Percentiles rank a stretch among this genome's conserved stretches.
phyloP scores from a whole-genome alignment of 2,329 filamentous ascomycete species.

The Incumbomyces delicatus region DNA sequence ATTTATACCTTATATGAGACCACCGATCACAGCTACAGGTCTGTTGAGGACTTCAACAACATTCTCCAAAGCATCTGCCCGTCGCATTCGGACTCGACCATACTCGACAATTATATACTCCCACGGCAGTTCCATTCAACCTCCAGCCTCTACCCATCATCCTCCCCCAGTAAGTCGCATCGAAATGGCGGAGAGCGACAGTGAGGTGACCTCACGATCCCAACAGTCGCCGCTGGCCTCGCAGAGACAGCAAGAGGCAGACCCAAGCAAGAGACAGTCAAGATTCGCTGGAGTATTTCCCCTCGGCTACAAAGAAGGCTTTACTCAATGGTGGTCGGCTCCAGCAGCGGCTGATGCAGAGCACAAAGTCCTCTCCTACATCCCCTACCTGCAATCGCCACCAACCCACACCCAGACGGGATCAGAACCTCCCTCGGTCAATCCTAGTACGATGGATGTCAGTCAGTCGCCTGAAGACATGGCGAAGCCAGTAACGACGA shows the following conservation, averaged over 20 bases:
- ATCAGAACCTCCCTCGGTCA: conserved; percentile 37
- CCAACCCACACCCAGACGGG: conserved; percentile 59
- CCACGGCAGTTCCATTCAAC: too few relatives aligned
- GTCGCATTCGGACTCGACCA: too few relatives aligned
- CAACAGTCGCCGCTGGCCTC: conserved; percentile 42
- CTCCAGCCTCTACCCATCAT: too few relatives aligned
- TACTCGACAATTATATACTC: too few relatives aligned
- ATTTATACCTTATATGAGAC: too few relatives aligned
- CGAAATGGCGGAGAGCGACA: conserved; percentile 21
- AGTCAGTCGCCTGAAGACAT: conserved; percentile 27
- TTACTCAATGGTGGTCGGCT: conserved; percentile 87
- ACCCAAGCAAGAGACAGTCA: conserved; percentile 22
- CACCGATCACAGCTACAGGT: too few relatives aligned
- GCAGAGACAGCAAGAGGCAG: conserved; percentile 34
- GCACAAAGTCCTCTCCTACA: conserved; percentile 73
- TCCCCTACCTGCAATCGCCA: conserved; percentile 69
- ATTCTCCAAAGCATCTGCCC: too few relatives aligned
- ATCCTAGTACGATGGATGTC: conserved; percentile 28
- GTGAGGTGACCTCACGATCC: conserved; percentile 23
- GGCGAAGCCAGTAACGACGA: conserved; percentile 37
- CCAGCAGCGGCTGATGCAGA: conserved; percentile 77
- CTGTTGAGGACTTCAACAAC: too few relatives aligned
- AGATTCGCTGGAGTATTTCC: conserved; percentile 55
- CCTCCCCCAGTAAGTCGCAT: too few relatives aligned
- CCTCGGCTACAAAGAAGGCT: conserved; percentile 81